Percentiles rank a stretch among this genome's conserved stretches.
phyloP scores from a whole-genome alignment of 2,329 filamentous ascomycete genomes.

The Penicillium sp. region DNA sequence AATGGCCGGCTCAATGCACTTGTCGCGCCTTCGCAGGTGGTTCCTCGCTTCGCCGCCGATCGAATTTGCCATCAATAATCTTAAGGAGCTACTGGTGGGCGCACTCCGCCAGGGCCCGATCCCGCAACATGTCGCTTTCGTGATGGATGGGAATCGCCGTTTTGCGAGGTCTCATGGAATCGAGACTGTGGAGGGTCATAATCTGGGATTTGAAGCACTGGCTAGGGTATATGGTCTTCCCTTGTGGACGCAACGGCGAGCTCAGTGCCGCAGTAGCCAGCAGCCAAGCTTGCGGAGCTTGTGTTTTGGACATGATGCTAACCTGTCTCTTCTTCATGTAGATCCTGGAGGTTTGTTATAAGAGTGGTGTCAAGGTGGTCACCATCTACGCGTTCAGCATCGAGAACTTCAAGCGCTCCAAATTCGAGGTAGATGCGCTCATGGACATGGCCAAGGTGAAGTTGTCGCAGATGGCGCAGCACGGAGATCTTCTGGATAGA shows the following conservation, averaged over 20 bases:
- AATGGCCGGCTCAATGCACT: slow-evolving; percentile 58
- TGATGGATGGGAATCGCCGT: slow-evolving; percentile 97
- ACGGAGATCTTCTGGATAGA: slow-evolving; percentile 88
- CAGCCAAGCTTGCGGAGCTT: slow-evolving; percentile 1
- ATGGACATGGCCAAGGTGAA: slow-evolving; percentile 99
- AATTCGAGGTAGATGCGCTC: slow-evolving; percentile 92
- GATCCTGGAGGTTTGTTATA: slow-evolving; percentile 98
- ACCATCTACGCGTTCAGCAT: slow-evolving; percentile 99
- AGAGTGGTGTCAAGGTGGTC: slow-evolving; percentile 92
- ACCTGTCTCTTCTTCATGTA: slow-evolving; percentile 36
- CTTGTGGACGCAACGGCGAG: background rate
- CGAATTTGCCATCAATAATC: slow-evolving; percentile 79
- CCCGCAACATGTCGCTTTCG: slow-evolving; percentile 95
- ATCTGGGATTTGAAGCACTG: slow-evolving; percentile 91
- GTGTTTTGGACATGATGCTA: background rate
- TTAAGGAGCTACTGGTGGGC: slow-evolving; percentile 84
- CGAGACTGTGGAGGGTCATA: slow-evolving; percentile 95
- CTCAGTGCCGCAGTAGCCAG: slow-evolving; percentile 4
- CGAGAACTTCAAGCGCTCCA: slow-evolving; percentile 96
- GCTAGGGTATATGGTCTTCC: slow-evolving; percentile 66
- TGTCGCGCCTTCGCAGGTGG: slow-evolving; percentile 70
- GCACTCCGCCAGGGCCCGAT: slow-evolving; percentile 88
- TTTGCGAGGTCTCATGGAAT: slow-evolving; percentile 90
- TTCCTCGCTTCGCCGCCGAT: slow-evolving; percentile 84
- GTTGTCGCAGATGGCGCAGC: slow-evolving; percentile 85